A percentile compares a stretch with the other conserved stretches of the same genome.
Conservation (phyloP, 2,329 filamentous ascomycete species). For the Pochonia chlamydosporia region DNA sequence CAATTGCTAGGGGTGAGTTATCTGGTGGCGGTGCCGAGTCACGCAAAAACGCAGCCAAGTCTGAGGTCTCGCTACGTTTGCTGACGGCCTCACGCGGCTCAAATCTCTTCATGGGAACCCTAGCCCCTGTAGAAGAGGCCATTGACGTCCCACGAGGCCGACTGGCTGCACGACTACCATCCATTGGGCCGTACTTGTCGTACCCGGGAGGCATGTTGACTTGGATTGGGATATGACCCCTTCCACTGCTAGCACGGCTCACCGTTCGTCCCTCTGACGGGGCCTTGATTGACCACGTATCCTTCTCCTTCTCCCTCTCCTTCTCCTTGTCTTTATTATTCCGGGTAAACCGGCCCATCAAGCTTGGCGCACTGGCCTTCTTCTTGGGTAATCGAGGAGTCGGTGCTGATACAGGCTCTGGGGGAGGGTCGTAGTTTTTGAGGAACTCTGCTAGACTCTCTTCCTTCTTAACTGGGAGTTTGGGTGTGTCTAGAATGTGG, state of each 20-base stretch:
- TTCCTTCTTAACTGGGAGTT: conserved; percentile 41
- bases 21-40: conserved; percentile 56
- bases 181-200: conserved; percentile 34
- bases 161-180: conserved; percentile 10
- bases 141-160: conserved; percentile 17
- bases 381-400: conserved; percentile 45
- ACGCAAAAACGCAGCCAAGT: conserved; percentile 67
- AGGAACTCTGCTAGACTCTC: conserved; percentile 72
- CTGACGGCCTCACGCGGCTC: conserved; percentile 48
- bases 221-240: conserved; percentile 48
- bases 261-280: conserved; percentile 18
- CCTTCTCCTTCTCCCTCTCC: conserved; percentile 15
- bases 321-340: conserved; percentile 19
- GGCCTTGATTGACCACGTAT: conserved; percentile 19
- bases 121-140: conserved; percentile 24
- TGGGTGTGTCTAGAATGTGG: conserved; percentile 31
- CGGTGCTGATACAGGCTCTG: conserved; percentile 34
- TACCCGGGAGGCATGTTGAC: conserved; percentile 40
- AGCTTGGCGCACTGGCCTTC: conserved; percentile 56
- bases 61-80: conserved; percentile 53
- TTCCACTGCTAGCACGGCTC: conserved; percentile 31
- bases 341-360: conserved; percentile 54
- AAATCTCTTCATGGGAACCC: conserved; percentile 51
- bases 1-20: conserved; percentile 23
- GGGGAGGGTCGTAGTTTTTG: conserved; percentile 61